Conservation (phyloP, 306 rosid genomes). For the Citrullus mucosospermus region DNA sequence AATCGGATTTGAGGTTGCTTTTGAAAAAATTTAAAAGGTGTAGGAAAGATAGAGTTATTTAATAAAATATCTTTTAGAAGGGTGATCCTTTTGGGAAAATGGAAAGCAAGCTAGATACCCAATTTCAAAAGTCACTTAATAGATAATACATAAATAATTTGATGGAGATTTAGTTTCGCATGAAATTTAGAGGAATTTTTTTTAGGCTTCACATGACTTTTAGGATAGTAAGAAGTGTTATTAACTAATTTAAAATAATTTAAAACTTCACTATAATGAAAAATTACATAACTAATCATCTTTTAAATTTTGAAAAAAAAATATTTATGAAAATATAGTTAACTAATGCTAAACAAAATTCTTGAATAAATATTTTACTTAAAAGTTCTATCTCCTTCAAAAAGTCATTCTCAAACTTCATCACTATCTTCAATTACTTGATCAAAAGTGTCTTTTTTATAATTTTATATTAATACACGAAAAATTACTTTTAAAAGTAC, state of each 20-base stretch:
- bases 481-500: not conserved
- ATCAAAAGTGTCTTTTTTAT: not conserved
- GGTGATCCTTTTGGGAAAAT: not conserved
- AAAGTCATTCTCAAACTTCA: not conserved
- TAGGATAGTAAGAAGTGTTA: no score
- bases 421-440: not conserved
- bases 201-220: no score
- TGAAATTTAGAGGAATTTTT: no score
- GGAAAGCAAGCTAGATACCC: not conserved
- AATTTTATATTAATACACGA: not conserved
- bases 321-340: not conserved
- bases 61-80: not conserved
- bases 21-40: not conserved
- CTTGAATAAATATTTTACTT: not conserved
- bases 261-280: no score
- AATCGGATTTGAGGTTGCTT: not conserved
- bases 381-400: not conserved
- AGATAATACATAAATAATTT: not conserved
- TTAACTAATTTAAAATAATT: no score
- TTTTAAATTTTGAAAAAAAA: not conserved
- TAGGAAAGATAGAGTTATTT: not conserved
- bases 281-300: no score
- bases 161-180: not conserved
- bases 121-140: not conserved
- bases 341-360: not conserved